Evolutionary conservation across 2,329 filamentous ascomycete species (phyloP).

Genomic region (Calonectria montana): DNA sequence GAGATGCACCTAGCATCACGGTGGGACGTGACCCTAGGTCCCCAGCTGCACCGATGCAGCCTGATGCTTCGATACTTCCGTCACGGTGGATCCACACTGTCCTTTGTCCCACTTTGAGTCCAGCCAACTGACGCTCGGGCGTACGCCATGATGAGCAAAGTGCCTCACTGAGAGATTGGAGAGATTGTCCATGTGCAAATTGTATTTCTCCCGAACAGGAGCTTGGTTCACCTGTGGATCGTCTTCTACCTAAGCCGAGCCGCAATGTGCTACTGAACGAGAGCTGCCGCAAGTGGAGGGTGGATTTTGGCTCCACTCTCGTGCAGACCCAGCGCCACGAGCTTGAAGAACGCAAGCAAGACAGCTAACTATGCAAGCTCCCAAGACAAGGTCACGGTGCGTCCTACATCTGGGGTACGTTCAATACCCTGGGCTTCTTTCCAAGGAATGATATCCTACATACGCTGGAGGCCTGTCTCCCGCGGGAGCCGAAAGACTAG

Average conservation of each 20-base stretch:
- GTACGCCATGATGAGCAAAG: conserved; percentile 10
- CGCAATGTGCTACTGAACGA: conserved; percentile 12
- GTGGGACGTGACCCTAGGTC: conserved; percentile 32
- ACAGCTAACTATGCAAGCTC: conserved; percentile 29
- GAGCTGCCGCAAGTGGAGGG: conserved; percentile 27
- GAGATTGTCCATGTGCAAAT: conserved; percentile 17
- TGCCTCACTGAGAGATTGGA: conserved; percentile 1
- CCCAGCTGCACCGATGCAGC: conserved; percentile 39
- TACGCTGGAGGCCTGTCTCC: conserved; percentile 4
- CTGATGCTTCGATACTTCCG: conserved; percentile 38
- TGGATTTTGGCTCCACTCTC: conserved; percentile 36
- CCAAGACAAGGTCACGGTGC: conserved; percentile 22
- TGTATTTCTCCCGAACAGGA: conserved; percentile 10
- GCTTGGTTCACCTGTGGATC: neutral
- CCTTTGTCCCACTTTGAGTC: conserved; percentile 33
- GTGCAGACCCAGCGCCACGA: conserved; percentile 25
- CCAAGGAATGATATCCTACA: neutral
- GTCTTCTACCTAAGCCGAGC: neutral
- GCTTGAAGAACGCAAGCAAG: conserved; percentile 32
- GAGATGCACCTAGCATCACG: conserved; percentile 40
- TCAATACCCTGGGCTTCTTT: conserved; percentile 14
- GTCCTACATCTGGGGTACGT: conserved; percentile 24
- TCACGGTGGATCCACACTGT: conserved; percentile 33
- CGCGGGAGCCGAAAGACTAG: conserved; percentile 6
- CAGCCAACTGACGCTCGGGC: conserved; percentile 20